A percentile compares a stretch with the other conserved stretches of the same genome.
phyloP scores from a whole-genome alignment of 2,329 filamentous ascomycete genomes.

The Colletotrichum trifolii region DNA sequence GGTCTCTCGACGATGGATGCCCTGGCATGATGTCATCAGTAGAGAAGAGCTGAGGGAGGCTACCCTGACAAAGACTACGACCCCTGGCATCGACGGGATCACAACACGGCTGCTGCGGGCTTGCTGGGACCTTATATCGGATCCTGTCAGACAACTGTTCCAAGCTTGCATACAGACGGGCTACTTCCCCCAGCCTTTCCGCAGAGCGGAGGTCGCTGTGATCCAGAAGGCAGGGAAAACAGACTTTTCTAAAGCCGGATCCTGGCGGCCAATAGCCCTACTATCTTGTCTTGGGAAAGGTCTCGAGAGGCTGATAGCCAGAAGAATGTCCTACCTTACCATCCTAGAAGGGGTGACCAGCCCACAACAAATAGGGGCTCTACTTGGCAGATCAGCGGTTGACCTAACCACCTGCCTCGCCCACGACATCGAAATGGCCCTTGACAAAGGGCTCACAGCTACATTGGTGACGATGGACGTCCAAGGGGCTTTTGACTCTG shows the following conservation, averaged over 20 bases:
- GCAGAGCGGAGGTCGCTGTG: slow-evolving; percentile 29
- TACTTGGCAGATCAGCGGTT: too few species aligned
- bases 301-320: slow-evolving; percentile 27
- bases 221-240: slow-evolving; percentile 30
- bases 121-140: too few species aligned
- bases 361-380: too few species aligned
- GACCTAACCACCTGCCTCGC: too few species aligned
- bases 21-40: not conserved
- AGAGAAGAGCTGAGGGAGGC: not conserved
- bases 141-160: too few species aligned
- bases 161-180: too few species aligned
- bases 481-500: slow-evolving; percentile 27
- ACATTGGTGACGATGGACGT: slow-evolving; percentile 26
- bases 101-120: too few species aligned
- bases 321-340: slow-evolving; percentile 9
- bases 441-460: not conserved
- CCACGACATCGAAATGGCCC: slow-evolving; percentile 25
- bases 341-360: too few species aligned
- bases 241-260: slow-evolving; percentile 11
- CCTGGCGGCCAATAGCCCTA: slow-evolving; percentile 32
- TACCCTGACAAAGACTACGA: slow-evolving; percentile 7
- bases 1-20: not conserved
- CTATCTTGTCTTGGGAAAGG: slow-evolving; percentile 33
- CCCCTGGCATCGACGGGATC: too few species aligned
- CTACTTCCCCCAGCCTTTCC: too few species aligned